Conservation (phyloP, 495 filamentous ascomycete species). For the Parathielavia hyrcaniae region DNA sequence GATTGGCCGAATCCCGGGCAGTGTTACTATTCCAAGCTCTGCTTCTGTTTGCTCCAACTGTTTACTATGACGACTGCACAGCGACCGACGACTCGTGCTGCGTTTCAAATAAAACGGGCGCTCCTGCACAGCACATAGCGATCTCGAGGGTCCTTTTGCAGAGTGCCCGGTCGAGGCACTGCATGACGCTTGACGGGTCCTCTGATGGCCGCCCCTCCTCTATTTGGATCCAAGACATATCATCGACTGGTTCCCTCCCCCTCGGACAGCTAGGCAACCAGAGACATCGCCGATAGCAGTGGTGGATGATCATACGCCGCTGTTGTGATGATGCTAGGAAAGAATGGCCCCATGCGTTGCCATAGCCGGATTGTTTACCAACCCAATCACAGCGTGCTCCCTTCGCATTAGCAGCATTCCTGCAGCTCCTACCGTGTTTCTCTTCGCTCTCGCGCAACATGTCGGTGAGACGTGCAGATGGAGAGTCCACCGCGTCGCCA, state of each 20-base stretch:
- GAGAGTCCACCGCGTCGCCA: neutral
- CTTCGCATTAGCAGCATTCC: constrained; percentile 10
- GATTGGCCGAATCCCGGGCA: neutral
- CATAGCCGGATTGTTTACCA: constrained; percentile 9
- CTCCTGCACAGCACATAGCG: no score
- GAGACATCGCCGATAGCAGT: neutral
- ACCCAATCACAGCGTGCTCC: constrained; percentile 5
- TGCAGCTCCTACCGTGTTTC: constrained; percentile 5
- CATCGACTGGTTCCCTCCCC: neutral
- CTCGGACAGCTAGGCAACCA: neutral
- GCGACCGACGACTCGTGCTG: no score
- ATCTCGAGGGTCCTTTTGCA: neutral
- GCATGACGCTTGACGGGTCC: constrained; percentile 7
- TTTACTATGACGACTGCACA: no score
- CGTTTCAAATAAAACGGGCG: no score
- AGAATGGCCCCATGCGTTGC: constrained; percentile 9
- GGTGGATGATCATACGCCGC: neutral
- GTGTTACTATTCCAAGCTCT: no score
- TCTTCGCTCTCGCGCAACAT: neutral
- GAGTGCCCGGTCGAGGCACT: constrained; percentile 12
- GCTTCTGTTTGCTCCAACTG: no score
- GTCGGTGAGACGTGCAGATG: constrained; percentile 21
- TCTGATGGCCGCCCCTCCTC: constrained; percentile 4
- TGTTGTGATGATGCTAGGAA: constrained; percentile 4
- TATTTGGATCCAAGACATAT: constrained; percentile 9